phyloP scores from a whole-genome alignment of 2,329 filamentous ascomycete species.

The Exophiala aquamarina region DNA sequence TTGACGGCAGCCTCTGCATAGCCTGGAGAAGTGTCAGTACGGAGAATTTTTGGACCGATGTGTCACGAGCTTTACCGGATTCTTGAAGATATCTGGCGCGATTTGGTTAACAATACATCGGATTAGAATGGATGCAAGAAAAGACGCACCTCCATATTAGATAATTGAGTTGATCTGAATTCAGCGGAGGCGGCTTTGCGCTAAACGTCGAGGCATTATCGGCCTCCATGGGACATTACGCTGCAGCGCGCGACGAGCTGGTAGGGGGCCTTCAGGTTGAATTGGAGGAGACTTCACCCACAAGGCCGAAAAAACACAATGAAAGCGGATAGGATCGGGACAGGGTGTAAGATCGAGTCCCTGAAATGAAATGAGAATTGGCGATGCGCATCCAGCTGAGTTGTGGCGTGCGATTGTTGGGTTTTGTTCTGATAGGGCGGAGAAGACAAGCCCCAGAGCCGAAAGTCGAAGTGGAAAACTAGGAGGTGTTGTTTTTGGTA shows the following conservation, averaged over 20 bases:
- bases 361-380: no score
- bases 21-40: constrained; percentile 37
- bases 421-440: no score
- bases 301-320: constrained; percentile 4
- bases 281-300: constrained; percentile 3
- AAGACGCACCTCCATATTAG: constrained; percentile 64
- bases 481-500: no score
- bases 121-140: neutral
- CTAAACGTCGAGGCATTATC: constrained; percentile 29
- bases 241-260: constrained; percentile 4
- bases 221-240: constrained; percentile 30
- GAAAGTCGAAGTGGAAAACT: no score
- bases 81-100: constrained; percentile 53
- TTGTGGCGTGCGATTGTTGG: no score
- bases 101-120: constrained; percentile 19
- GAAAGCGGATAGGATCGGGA: neutral
- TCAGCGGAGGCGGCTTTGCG: constrained; percentile 41
- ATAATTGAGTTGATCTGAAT: constrained; percentile 66
- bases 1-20: constrained; percentile 60
- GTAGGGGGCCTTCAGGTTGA: no score
- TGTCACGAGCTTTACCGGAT: constrained; percentile 42
- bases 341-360: no score
- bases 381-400: no score
- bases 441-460: no score
- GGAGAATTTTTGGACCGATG: constrained; percentile 25